Evolutionary conservation across 257 asterid species (phyloP).

Genomic region (Coffea canephora): DNA sequence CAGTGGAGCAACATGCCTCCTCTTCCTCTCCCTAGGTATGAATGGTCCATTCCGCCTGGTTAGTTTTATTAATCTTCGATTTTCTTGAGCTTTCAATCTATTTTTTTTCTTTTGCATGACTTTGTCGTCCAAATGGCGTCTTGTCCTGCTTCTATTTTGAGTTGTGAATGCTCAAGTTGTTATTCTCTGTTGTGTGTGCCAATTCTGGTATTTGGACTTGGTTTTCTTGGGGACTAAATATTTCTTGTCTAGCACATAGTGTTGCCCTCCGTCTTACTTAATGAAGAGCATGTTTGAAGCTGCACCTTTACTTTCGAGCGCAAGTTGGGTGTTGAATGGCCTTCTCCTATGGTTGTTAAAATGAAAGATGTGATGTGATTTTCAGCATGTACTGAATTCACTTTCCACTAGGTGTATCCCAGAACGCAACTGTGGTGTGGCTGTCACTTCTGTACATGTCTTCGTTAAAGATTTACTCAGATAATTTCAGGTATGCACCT

Average conservation of each 20-base stretch:
- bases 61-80: neutral
- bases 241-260: neutral
- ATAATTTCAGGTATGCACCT: slow-evolving; percentile 75
- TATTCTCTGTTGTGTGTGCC: neutral
- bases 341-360: neutral
- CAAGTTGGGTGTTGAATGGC: neutral
- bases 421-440: neutral
- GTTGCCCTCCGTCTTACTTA: neutral
- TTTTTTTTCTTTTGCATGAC: neutral
- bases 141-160: neutral
- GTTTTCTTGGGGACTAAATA: neutral
- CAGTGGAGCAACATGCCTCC: slow-evolving; percentile 75
- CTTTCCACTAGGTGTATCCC: neutral
- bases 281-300: neutral
- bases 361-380: neutral
- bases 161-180: neutral
- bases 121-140: neutral
- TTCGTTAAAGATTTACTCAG: slow-evolving; percentile 13
- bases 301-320: neutral
- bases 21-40: slow-evolving; percentile 79
- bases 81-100: neutral
- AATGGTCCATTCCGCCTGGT: slow-evolving; percentile 2
- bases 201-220: neutral
- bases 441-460: neutral
- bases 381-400: neutral